Percentiles rank a stretch among this genome's conserved stretches.
These are phyloP conservation scores for Pseudoperonospora humuli DNA, from an alignment of 352 stramenopile genomes.

Conservation along the genomic window DNA sequence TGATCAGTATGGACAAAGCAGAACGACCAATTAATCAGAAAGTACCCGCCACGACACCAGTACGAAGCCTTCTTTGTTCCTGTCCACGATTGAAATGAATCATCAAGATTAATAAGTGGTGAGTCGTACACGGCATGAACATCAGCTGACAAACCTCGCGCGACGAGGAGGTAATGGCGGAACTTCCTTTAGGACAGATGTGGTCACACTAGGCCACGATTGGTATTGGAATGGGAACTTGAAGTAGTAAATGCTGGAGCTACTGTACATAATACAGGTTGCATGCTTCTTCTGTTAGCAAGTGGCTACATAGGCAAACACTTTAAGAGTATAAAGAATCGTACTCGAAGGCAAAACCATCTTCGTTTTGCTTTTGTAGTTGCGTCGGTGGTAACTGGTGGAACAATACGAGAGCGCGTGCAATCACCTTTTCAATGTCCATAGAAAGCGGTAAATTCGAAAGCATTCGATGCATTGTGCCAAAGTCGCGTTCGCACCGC, in stretches of 20 bases:
- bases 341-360: constrained; percentile 17
- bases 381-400: constrained; percentile 42
- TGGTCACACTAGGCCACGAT: constrained; percentile 20
- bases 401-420: constrained; percentile 42
- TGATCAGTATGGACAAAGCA: not conserved
- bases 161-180: constrained; percentile 18
- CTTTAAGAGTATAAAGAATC: constrained; percentile 3
- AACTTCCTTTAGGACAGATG: constrained; percentile 21
- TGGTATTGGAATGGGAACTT: constrained; percentile 32
- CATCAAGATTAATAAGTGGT: not conserved
- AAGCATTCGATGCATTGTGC: constrained; percentile 61
- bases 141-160: constrained; percentile 11
- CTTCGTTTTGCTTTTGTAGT: constrained; percentile 23
- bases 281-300: not conserved
- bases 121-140: not conserved
- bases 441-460: constrained; percentile 69
- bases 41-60: constrained; percentile 22
- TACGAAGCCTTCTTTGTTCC: constrained; percentile 4
- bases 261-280: constrained; percentile 5
- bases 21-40: not conserved
- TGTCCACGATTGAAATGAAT: constrained; percentile 5
- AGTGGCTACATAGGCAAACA: not conserved
- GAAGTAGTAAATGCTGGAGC: constrained; percentile 29
- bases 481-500: constrained; percentile 69
- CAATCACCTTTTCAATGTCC: constrained; percentile 59